Conservation (phyloP, 2,329 filamentous ascomycete genomes). For the Alternaria triticina region DNA sequence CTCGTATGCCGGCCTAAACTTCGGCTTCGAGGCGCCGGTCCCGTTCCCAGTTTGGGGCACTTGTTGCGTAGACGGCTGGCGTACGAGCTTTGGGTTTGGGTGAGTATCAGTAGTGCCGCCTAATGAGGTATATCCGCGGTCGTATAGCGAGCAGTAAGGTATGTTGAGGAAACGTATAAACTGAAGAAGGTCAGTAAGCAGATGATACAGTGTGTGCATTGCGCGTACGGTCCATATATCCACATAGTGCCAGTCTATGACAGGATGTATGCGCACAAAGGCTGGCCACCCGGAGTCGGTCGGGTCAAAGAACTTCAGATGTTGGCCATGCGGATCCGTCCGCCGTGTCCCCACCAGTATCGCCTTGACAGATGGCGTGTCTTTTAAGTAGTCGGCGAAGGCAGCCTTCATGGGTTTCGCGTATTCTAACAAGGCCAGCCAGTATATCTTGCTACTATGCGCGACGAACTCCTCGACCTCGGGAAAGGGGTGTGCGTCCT, state of each 20-base stretch:
- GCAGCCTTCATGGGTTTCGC: constrained; percentile 80
- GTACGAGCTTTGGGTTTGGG: constrained; percentile 74
- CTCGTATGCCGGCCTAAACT: constrained; percentile 50
- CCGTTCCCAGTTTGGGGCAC: constrained; percentile 16
- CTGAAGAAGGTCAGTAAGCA: constrained; percentile 51
- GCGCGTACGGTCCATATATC: constrained; percentile 88
- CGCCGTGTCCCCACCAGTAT: constrained; percentile 88
- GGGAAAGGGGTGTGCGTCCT: constrained; percentile 80
- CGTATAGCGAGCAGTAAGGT: constrained; percentile 86
- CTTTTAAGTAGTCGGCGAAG: constrained; percentile 76
- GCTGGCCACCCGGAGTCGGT: constrained; percentile 90
- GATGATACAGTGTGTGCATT: neutral
- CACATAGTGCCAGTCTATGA: constrained; percentile 96
- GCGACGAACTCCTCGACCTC: constrained; percentile 87
- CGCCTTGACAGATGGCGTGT: constrained; percentile 70
- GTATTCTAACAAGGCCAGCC: constrained; percentile 77
- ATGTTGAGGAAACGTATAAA: constrained; percentile 81
- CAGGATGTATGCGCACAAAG: constrained; percentile 92
- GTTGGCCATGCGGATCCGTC: constrained; percentile 88
- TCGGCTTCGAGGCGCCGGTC: constrained; percentile 26
- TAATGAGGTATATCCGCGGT: constrained; percentile 88
- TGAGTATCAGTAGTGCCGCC: constrained; percentile 88
- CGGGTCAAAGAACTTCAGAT: constrained; percentile 79
- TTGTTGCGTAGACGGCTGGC: constrained; percentile 29
- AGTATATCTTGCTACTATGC: constrained; percentile 69